A percentile compares a stretch with the other conserved stretches of the same genome.
These are phyloP conservation scores for Verticillium nubilum DNA, from an alignment of 2,329 filamentous ascomycete species.

Conservation along the genomic window DNA sequence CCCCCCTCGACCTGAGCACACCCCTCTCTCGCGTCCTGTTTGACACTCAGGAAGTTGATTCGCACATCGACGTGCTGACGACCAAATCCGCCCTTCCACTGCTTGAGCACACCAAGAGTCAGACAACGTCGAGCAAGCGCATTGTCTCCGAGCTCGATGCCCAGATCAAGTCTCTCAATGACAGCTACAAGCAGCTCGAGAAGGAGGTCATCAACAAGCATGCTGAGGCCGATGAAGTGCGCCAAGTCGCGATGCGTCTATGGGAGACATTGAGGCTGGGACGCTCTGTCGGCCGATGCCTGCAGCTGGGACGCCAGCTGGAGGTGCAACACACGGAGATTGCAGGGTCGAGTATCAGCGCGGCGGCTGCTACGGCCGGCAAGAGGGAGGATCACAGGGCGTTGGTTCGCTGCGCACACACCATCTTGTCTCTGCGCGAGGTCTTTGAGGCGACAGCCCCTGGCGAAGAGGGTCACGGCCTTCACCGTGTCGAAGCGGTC, in stretches of 20 bases:
- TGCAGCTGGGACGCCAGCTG: conserved; percentile 78
- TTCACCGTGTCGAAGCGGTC: conserved; percentile 70
- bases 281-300: conserved; percentile 68
- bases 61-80: conserved; percentile 85
- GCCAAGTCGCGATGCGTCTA: conserved; percentile 68
- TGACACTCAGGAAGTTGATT: conserved; percentile 94
- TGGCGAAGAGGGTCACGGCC: conserved; percentile 69
- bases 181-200: conserved; percentile 80
- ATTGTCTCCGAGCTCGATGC: conserved; percentile 73
- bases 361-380: conserved; percentile 24
- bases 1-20: conserved; percentile 86
- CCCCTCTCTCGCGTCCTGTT: conserved; percentile 91
- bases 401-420: conserved; percentile 76
- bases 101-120: conserved; percentile 68
- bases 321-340: conserved; percentile 79
- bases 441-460: conserved; percentile 61
- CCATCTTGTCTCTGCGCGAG: conserved; percentile 69
- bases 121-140: conserved; percentile 65
- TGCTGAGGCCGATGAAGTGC: conserved; percentile 78
- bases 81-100: conserved; percentile 79
- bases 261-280: conserved; percentile 76
- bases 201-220: conserved; percentile 82
- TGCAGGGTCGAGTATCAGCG: conserved; percentile 28
- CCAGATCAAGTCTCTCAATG: conserved; percentile 74
- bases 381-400: conserved; percentile 69